A percentile compares a stretch with the other conserved stretches of the same genome.
phyloP scores from a whole-genome alignment of 306 rosid species.

The Boehmeria nivea region DNA sequence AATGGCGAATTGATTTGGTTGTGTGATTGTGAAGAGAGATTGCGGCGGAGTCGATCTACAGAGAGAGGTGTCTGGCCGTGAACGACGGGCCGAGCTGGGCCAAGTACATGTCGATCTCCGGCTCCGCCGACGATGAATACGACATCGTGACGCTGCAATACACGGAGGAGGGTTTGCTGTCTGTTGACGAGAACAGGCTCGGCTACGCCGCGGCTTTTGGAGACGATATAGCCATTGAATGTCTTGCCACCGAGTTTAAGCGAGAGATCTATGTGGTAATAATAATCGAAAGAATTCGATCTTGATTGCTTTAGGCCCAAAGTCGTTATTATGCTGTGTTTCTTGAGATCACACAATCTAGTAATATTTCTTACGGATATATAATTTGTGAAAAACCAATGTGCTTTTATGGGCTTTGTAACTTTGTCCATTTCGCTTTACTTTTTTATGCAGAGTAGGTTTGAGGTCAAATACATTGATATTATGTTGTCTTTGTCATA shows the following conservation, averaged over 20 bases:
- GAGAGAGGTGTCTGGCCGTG: conserved; percentile 79
- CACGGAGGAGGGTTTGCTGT: conserved; percentile 84
- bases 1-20: conserved; percentile 8
- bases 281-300: background rate
- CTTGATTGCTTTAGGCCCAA: conserved; percentile 10
- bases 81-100: conserved; percentile 87
- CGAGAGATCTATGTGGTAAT: conserved; percentile 94
- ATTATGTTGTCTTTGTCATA: no score
- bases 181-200: conserved; percentile 76
- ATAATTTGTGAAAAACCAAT: no score
- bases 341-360: no score
- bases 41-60: conserved; percentile 94
- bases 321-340: no score
- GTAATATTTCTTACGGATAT: no score
- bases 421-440: no score
- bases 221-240: conserved; percentile 95
- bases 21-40: conserved; percentile 61
- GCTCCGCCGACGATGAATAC: conserved; percentile 69
- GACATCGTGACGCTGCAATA: conserved; percentile 95
- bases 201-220: conserved; percentile 99
- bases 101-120: conserved; percentile 91
- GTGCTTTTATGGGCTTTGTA: no score
- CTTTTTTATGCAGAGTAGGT: no score
- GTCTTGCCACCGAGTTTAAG: conserved; percentile 94
- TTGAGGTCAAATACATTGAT: no score